Evolutionary conservation across 2,329 filamentous ascomycete species (phyloP), one percentile per base, ranked within the genome.

Genomic region (Aspergillus carbonarius): DNA sequence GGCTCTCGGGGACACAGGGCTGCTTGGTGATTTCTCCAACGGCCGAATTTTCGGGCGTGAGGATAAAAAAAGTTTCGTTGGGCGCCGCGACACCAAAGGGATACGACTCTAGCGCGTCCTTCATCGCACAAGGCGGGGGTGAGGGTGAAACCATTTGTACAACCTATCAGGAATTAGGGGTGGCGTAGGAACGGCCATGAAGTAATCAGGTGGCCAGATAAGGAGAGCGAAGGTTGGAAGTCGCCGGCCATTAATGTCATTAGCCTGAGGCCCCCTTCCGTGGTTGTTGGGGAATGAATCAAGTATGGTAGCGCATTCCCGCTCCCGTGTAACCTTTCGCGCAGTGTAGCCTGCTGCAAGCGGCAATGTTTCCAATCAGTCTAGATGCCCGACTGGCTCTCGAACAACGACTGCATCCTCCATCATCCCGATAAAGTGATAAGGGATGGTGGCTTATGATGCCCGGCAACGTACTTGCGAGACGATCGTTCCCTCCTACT

Each of bases 1-100:
- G 35, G 18, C 54, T 57, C 10, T 58, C 18, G 9, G 60, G 5
- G 13, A 46, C 46, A 59, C 55, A 65, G n/a, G 55, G 25, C 63
- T 61, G 63, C 17, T 59, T 53, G 5, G 55, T 54, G 15, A 58
- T 18, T 7, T 25, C 44, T 4, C 23, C 10, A 13, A 32, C 3
- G 44, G 44, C 44, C 25, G 23, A 4, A 10, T 17, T 30, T 13
- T 47, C 44, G 44, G 44, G 15, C 4, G 30, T 15, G 6, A 47
- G 10, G 25, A 13, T 6, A 15, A 27, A 15, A 7, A 8, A 7
- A 1, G 15, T 27, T 7, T 34, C 37, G n/a, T 53, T 30, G n/a
- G 17, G 23, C 10, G 37, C 5, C 0, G 23, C 7, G 15, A 34
- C n/a, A 3, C 37, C 37, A 8, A 42, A 37, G 35, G 23, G 27